Evolutionary conservation across 228 moss, liverwort and hornwort species (phyloP), one percentile per base, ranked within the genome.

Genomic region (Sphagnum magellanicum): DNA sequence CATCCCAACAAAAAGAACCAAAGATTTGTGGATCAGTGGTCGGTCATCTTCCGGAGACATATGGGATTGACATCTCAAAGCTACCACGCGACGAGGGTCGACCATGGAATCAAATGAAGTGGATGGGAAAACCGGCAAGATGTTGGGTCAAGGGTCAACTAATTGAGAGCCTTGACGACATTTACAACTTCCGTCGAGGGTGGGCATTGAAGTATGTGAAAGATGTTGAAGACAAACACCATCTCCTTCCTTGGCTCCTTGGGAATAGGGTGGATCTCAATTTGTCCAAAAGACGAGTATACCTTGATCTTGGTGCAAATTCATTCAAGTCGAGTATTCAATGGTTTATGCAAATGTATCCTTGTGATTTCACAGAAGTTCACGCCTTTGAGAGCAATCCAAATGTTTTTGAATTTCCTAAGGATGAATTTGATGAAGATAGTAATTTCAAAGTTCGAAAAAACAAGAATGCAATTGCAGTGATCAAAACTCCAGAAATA

Each of bases 51-150:
- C 32, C 32, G 3, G 32, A 32, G 32, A 32, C 32, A 32, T 32
- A 32, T 32, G 32, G 32, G 32, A 32, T 32, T 3, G 3, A 32
- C 32, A 32, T 32, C 32, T 32, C 32, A 3, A 32, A 32, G 32
- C 32, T 32, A 32, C 32, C 32, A 32, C 32, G 2, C 0, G 32
- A 3, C 3, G 32, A 32, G 32, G 32, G 32, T 32, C 32, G 32
- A 32, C 63, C 94, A 4, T 95, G 94, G 94, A 65, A 52, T 49
- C 87, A 93, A 60, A 81, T 93, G 79, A 93, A 93, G 74, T 90
- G 89, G 93, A 67, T 84, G 0, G 84, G 86, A 16, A 86, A 80
- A 63, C 90, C 87, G 0, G 88, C 92, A 0, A 63, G 68, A 16
- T 93, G 92, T 57, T 48, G 72, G 16, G 84, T 90, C 16, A 90